Base-by-base conservation (phyloP, 768 basidiomycete genomes). In the Suillus paluster region DNA sequence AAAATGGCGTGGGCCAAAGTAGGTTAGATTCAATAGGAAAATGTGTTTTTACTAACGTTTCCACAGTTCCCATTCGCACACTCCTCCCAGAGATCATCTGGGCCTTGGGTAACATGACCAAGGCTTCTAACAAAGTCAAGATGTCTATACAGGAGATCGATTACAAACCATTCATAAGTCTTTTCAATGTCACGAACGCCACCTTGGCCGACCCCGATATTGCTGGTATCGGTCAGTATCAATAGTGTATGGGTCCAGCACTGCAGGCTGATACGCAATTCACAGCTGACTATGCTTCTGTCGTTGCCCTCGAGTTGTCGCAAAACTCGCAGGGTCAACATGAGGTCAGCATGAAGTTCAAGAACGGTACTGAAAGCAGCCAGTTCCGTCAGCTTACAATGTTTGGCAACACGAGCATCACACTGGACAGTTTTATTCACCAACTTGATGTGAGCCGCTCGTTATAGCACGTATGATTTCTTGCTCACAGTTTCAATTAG, bases 131-230 rank as follows among this genome's bases (percentile, higher is more conserved):
- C 75, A 86, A 89, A 34, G 82, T 93, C 58, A 87, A 90, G 70
- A 81, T 94, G 75, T 80, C 87, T 73, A 74, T 92, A 61, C 80
- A 90, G 65, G 84, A 89, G 76, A 85, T 87, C 14, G 89, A 90
- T 61, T 93, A 93, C 79, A 91, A 93, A 77, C 86, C 91, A 21
- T 91, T 94, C 83, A 86, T 92, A 70, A 90, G 89, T 17, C 80
- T 93, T 72, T 88, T 94, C 82, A 83, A 86, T 67, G 84, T 88
- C 73, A 86, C 89, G 21, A 88, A 87, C 53, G 78, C 87, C 62
- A 68, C 77, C 58, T 72, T 80, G 55, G 75, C 80, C 25, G 78
- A 84, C 67, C 87, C 88, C 3, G 82, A 88, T 60, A 70, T 86
- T 58, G 68, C 76, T 58, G 88, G 81, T 52, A 83, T 90, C 60